These are phyloP conservation scores for Nigrospora sphaerica DNA, from an alignment of 2,329 filamentous ascomycete genomes.

Conservation along the genomic window DNA sequence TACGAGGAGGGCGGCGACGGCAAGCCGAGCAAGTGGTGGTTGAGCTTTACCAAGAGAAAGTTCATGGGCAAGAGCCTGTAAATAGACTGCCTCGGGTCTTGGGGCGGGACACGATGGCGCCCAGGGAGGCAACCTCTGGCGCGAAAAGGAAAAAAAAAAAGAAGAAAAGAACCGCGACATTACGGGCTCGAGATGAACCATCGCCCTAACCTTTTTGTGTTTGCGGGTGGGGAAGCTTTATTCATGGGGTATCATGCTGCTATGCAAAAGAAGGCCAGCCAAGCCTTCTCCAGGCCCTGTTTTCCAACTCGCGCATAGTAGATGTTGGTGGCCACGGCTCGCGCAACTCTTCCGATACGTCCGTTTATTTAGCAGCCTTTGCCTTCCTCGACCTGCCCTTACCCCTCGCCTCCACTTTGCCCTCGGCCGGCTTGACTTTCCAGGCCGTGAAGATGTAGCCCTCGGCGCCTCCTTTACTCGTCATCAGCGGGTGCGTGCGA, in stretches of 20 bases:
- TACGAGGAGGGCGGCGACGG: constrained; percentile 72
- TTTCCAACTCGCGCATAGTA: no score
- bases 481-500: constrained; percentile 92
- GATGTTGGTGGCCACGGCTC: no score
- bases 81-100: constrained; percentile 3
- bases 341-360: no score
- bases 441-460: constrained; percentile 85
- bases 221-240: constrained; percentile 1
- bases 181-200: not conserved
- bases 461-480: constrained; percentile 75
- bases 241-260: constrained; percentile 4
- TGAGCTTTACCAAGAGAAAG: constrained; percentile 98
- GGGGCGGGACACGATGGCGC: not conserved
- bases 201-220: not conserved
- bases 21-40: constrained; percentile 82
- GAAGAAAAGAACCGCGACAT: not conserved
- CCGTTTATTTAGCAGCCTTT: constrained; percentile 19
- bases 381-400: constrained; percentile 66
- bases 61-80: constrained; percentile 95
- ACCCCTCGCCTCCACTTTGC: constrained; percentile 75
- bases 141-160: not conserved
- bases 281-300: not conserved
- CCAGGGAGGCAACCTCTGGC: not conserved
- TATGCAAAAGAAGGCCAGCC: constrained; percentile 1
- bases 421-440: constrained; percentile 71